These are phyloP conservation scores for Camellia granthamiana DNA, from an alignment of 148 eudicot genomes.

Conservation along the genomic window DNA sequence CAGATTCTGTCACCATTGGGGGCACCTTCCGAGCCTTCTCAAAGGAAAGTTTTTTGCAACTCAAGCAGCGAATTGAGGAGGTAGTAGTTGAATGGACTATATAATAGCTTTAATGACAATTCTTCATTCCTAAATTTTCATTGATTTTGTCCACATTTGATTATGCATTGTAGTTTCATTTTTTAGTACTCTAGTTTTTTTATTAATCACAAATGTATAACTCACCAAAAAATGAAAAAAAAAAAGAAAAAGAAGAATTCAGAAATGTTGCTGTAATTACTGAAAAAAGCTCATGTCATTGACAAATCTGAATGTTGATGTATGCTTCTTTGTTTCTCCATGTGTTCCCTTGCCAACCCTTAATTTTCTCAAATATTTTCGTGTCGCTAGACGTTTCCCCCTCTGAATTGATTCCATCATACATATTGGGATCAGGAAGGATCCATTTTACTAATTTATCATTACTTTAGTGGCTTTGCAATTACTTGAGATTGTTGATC, in stretches of 20 bases:
- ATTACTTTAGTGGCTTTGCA: too few relatives aligned
- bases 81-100: background rate
- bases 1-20: slow-evolving; percentile 88
- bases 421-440: too few relatives aligned
- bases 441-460: too few relatives aligned
- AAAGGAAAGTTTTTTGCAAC: slow-evolving; percentile 58
- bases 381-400: background rate
- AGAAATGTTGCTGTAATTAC: background rate
- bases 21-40: slow-evolving; percentile 83
- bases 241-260: too few relatives aligned
- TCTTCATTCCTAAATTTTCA: background rate
- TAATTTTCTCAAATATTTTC: too few relatives aligned
- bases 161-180: too few relatives aligned
- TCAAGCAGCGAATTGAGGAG: slow-evolving; percentile 65
- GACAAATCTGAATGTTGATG: background rate
- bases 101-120: background rate
- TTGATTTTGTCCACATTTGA: background rate
- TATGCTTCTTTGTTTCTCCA: background rate
- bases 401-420: too few relatives aligned
- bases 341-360: background rate
- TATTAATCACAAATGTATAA: background rate
- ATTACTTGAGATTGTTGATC: too few relatives aligned
- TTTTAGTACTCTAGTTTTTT: too few relatives aligned
- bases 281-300: background rate
- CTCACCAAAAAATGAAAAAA: too few relatives aligned